Evolutionary conservation across 495 filamentous ascomycete species (phyloP), one percentile per base, ranked within the genome.

Genomic region (Lasiosphaeriaceae sp.): DNA sequence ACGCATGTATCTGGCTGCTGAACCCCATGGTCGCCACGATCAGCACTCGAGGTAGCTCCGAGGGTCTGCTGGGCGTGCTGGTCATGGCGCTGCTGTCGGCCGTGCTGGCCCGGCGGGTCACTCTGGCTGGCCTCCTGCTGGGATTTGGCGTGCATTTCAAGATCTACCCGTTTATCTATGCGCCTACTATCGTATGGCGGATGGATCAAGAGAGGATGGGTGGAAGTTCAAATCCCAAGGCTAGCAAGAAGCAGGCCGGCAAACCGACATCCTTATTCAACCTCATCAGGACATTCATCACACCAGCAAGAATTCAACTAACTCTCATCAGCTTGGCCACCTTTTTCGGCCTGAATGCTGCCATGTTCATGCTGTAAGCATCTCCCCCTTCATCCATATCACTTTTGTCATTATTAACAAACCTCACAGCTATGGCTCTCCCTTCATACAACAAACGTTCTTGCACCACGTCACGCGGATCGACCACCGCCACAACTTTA

Each of bases 1-100:
- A 86, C 59, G 86, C 92, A 0, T 80, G 83, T 57, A 88, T 96
- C 31, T 98, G 94, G 94, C 70, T 97, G 59, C 80, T 96, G 59
- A 98, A 98, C 64, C 94, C 94, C 0, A 97, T 98, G 91, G 95
- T 97, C 16, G 95, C 95, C 0, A 90, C 89, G 41, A 97, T 98
- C 61, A 94, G 89, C 68, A 97, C 94, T 20, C 75, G 94, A 31
- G 94, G 94, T 1, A 96, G 91, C 68, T 95, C 90, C 0, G 94
- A 98, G 70, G 95, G 95, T 0, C 67, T 98, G 5, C 71, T 98
- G 12, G 90, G 89, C 1, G 88, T 95, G 2, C 78, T 96, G 66
- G 88, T 95, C 20, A 82, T 86, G 43, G 87, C 83, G 2, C 63
- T 98, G 26, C 67, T 98, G 24, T 96, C 90, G 90, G 88, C 91